Base-by-base conservation (phyloP, 2,329 filamentous ascomycete species). In the Aspergillus ruber region DNA sequence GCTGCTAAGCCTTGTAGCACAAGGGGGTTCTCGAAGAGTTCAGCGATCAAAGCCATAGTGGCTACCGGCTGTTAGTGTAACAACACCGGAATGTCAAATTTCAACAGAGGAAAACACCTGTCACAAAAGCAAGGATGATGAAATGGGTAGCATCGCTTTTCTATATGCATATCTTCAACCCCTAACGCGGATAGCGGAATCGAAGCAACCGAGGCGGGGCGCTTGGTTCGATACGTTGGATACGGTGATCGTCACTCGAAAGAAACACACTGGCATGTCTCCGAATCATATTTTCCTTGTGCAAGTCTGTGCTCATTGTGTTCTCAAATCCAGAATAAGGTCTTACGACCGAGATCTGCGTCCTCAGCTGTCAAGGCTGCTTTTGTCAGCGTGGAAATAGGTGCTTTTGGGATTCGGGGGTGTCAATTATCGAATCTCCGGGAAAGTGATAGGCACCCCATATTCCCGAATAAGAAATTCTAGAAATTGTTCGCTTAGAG, bases 1-100 rank as follows among this genome's bases (percentile, higher is more conserved):
- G 59, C 44, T 27, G 49, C 50, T 3, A 57, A 12, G 10, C 57
- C 54, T 21, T 61, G 55, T 32, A 58, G 39, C 17, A 60, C 17
- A 47, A 62, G 50, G 13, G 55, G 55, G 25, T 35, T 56, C 20
- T 61, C 51, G 13, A 64, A 35, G 12, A 62, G 15, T 27, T 59
- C 54, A 4, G 44, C 15, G 33, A 64, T 44, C 7, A 63, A 17
- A 39, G 58, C 51, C 61, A 66, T 66, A 9, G 29, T 46, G 25
- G 17, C 36, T 12, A 6, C 33, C 21, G 21, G 21, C 21, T 21
- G 3, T 21, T 21, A 21, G 21, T 21, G 21, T 21, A 21, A 21
- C 21, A 21, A 33, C 9, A 33, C 29, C 15, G 33, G 13, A 17
- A 35, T 8, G 6, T 7, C 33, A 35, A 35, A 35, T n/a, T 35